phyloP scores from a whole-genome alignment of 164 flowering plant species.

The Magnolia kwangsiensis region DNA sequence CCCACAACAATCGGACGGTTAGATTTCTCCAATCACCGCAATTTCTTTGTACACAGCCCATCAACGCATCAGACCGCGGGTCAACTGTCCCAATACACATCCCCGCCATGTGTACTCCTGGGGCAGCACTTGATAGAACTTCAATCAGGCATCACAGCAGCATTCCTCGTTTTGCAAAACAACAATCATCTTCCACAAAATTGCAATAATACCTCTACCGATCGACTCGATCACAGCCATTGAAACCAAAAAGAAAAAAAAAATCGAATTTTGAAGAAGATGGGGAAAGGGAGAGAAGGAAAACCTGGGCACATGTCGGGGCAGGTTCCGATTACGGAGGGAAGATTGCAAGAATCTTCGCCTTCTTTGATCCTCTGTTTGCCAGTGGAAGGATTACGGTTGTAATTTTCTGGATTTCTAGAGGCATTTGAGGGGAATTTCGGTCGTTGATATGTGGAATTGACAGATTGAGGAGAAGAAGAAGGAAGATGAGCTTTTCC shows the following conservation, averaged over 20 bases:
- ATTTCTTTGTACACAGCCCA: neutral
- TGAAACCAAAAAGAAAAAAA: too few relatives aligned
- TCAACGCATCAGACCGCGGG: neutral
- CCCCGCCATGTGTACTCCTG: too few relatives aligned
- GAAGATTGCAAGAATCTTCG: constrained; percentile 4
- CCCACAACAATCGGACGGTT: neutral
- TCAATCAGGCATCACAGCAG: neutral
- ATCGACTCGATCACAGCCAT: too few relatives aligned
- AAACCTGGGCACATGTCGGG: constrained; percentile 53
- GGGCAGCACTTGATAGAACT: neutral
- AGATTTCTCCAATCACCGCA: neutral
- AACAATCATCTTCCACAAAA: too few relatives aligned
- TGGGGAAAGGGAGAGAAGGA: neutral
- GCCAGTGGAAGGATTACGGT: neutral
- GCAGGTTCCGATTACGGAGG: constrained; percentile 39
- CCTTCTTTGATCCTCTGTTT: neutral
- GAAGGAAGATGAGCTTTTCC: neutral
- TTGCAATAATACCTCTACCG: neutral
- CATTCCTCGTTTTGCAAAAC: neutral
- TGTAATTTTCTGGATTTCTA: neutral
- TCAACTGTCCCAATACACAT: too few relatives aligned
- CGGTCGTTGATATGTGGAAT: neutral
- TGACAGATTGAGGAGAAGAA: neutral
- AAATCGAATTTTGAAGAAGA: neutral
- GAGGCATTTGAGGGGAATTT: neutral